phyloP scores from a whole-genome alignment of 495 filamentous ascomycete genomes.

The Oleoguttula mirabilis region DNA sequence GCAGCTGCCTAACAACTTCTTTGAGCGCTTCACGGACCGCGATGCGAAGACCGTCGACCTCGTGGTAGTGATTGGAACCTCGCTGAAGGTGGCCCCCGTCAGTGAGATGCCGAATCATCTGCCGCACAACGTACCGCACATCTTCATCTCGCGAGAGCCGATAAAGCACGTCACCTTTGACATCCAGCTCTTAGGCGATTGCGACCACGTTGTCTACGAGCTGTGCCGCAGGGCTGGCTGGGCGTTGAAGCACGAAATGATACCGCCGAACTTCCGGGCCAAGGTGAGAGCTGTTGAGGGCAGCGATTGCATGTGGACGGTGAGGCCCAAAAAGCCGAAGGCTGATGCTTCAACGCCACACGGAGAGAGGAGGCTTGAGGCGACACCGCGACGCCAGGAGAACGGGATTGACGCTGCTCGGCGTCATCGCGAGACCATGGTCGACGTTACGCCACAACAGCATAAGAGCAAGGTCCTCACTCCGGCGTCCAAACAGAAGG shows the following conservation, averaged over 20 bases:
- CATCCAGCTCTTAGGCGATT: constrained; percentile 85
- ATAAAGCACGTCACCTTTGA: constrained; percentile 88
- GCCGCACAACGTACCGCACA: constrained; percentile 70
- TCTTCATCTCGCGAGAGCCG: constrained; percentile 84
- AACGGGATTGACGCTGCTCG: too few relatives aligned
- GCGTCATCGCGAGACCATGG: too few relatives aligned
- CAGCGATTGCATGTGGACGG: constrained; percentile 2
- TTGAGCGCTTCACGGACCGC: constrained; percentile 62
- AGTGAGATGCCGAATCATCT: constrained; percentile 77
- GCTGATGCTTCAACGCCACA: too few relatives aligned
- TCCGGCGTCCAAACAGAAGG: too few relatives aligned
- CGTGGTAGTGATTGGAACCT: constrained; percentile 94
- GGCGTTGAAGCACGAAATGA: constrained; percentile 32
- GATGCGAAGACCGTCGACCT: constrained; percentile 73
- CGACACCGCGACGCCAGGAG: too few relatives aligned
- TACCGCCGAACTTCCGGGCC: constrained; percentile 7
- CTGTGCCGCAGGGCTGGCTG: constrained; percentile 76
- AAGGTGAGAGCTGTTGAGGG: constrained; percentile 6
- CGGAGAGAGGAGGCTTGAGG: too few relatives aligned
- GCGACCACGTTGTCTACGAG: constrained; percentile 82
- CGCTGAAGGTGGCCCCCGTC: constrained; percentile 91
- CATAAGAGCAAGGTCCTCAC: too few relatives aligned
- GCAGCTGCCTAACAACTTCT: constrained; percentile 70
- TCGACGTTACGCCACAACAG: too few relatives aligned
- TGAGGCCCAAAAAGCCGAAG: neutral